Evolutionary conservation across 129 eudicot species (phyloP).

Genomic region (Gnaphalium uliginosum): DNA sequence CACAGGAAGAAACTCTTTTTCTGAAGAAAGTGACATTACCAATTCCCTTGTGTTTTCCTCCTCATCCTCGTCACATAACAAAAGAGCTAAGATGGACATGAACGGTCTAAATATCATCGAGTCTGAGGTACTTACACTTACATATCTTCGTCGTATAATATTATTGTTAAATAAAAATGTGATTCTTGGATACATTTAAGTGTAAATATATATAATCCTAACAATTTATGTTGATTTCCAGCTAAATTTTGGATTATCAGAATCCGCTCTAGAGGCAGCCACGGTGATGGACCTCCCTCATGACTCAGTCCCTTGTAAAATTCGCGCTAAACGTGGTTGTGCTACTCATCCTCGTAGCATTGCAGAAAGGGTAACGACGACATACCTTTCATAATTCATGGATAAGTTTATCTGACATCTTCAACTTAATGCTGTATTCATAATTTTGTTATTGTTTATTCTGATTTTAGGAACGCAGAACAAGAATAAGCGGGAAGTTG

Average conservation of each 20-base stretch:
- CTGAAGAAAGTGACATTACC: conserved; percentile 51
- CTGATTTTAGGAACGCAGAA: conserved; percentile 75
- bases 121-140: conserved; percentile 55
- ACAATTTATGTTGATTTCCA: conserved; percentile 19
- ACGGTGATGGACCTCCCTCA: conserved; percentile 64
- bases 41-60: conserved; percentile 45
- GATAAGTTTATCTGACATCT: neutral
- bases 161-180: too few relatives aligned
- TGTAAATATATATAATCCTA: neutral
- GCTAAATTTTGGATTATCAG: conserved; percentile 67
- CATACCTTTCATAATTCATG: neutral
- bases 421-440: neutral
- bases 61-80: conserved; percentile 39
- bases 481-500: conserved; percentile 87
- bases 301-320: conserved; percentile 90
- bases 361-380: conserved; percentile 67
- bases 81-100: conserved; percentile 49
- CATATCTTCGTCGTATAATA: neutral
- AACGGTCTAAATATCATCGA: conserved; percentile 45
- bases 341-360: conserved; percentile 97
- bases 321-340: conserved; percentile 93
- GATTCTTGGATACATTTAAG: too few relatives aligned
- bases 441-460: neutral
- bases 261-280: conserved; percentile 63
- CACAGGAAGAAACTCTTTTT: conserved; percentile 59